Conservation (phyloP, 2,329 filamentous ascomycete species). For the Ophiostoma sp. region DNA sequence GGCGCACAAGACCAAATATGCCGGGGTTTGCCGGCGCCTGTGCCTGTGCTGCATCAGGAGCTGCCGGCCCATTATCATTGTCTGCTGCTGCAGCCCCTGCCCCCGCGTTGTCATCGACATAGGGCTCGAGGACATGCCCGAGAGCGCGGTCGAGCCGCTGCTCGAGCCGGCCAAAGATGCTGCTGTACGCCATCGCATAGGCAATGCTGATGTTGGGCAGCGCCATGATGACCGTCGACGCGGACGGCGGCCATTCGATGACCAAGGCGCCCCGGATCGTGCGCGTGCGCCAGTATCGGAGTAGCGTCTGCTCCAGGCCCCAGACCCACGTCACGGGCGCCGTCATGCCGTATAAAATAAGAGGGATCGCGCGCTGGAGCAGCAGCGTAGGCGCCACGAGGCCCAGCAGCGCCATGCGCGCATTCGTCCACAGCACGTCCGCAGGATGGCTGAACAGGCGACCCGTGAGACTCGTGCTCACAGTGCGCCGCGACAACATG, state of each 20-base stretch:
- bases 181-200: slow-evolving; percentile 44
- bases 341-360: slow-evolving; percentile 39
- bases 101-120: background rate
- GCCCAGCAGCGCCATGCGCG: slow-evolving; percentile 35
- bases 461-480: background rate
- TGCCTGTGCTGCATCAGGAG: background rate
- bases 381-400: slow-evolving; percentile 44
- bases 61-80: background rate
- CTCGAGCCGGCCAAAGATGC: slow-evolving; percentile 45
- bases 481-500: background rate
- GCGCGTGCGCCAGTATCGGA: slow-evolving; percentile 36
- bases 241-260: slow-evolving; percentile 47
- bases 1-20: background rate
- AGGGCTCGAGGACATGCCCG: background rate
- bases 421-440: slow-evolving; percentile 26
- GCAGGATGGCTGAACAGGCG: slow-evolving; percentile 19
- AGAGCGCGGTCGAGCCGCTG: slow-evolving; percentile 45
- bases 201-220: slow-evolving; percentile 42
- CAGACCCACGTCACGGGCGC: slow-evolving; percentile 43
- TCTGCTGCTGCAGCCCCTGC: background rate
- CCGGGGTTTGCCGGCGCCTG: background rate
- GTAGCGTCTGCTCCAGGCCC: slow-evolving; percentile 40
- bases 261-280: background rate
- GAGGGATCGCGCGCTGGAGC: slow-evolving; percentile 41
- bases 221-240: slow-evolving; percentile 45